Conservation (phyloP, 1,284 basidiomycete genomes). For the Moniliophthora roreri region DNA sequence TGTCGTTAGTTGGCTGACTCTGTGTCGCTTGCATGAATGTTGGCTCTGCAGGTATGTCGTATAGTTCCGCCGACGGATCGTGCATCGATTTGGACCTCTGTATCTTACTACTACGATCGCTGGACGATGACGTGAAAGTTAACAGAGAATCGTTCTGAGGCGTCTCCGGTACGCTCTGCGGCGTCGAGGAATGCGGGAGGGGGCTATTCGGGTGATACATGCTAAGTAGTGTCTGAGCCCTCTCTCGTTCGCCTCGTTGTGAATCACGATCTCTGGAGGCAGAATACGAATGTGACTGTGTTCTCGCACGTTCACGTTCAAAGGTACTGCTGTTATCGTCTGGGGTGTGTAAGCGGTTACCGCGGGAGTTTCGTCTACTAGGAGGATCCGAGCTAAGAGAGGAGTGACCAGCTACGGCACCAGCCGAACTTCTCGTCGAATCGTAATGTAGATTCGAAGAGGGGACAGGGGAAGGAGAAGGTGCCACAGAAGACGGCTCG, state of each 20-base stretch:
- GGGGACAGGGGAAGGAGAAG: conserved; percentile 4
- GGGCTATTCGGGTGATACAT: background rate
- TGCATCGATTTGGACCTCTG: background rate
- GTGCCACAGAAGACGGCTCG: background rate
- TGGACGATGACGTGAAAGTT: background rate
- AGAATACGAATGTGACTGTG: background rate
- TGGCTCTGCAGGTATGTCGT: background rate
- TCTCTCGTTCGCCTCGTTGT: background rate
- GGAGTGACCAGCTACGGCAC: conserved; percentile 1
- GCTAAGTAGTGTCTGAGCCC: background rate
- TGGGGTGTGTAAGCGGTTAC: background rate
- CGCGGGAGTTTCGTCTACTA: background rate
- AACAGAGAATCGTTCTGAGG: conserved; percentile 1
- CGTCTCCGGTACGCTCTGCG: conserved; percentile 1
- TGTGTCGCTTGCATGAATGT: no score
- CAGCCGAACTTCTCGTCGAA: background rate
- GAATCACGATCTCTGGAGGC: background rate
- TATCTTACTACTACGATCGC: background rate
- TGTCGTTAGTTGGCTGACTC: no score
- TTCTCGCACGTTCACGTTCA: no score
- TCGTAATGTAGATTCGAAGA: background rate
- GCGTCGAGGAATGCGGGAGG: background rate
- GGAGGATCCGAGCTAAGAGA: background rate
- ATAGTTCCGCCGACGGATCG: background rate
- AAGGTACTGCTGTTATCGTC: no score